A percentile compares a stretch with the other conserved stretches of the same genome.
phyloP scores from a whole-genome alignment of 768 basidiomycete genomes.

The Kwoniella sp. region DNA sequence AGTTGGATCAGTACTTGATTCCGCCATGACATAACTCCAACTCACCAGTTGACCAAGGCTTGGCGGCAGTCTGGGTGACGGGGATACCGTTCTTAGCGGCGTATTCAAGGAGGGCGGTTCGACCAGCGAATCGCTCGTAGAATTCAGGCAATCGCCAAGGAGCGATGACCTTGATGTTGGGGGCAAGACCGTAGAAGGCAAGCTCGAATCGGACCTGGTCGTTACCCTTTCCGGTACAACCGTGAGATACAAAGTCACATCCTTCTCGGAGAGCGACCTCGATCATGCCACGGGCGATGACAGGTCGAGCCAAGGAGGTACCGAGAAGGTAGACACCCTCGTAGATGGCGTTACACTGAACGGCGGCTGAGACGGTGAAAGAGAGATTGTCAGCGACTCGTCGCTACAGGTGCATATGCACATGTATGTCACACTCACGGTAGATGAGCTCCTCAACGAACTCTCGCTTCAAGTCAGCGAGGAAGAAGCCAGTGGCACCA shows the following conservation, averaged over 20 bases:
- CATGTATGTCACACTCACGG: constrained; percentile 57
- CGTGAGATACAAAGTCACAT: constrained; percentile 97
- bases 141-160: constrained; percentile 98
- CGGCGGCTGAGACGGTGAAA: constrained; percentile 61
- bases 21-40: no score
- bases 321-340: constrained; percentile 98
- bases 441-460: constrained; percentile 96
- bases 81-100: constrained; percentile 86
- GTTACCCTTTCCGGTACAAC: constrained; percentile 99
- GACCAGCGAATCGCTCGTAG: constrained; percentile 95
- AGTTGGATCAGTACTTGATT: neutral
- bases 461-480: constrained; percentile 91
- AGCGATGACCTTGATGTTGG: constrained; percentile 97
- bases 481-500: constrained; percentile 94
- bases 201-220: constrained; percentile 99
- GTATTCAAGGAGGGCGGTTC: constrained; percentile 86
- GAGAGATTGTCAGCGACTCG: neutral
- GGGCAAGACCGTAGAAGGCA: constrained; percentile 97
- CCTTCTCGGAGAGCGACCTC: constrained; percentile 82
- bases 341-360: constrained; percentile 98
- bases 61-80: constrained; percentile 89
- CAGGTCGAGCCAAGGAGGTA: constrained; percentile 95
- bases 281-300: constrained; percentile 99
- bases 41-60: constrained; percentile 90
- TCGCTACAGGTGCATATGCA: neutral